Conservation (phyloP, 345 rosid genomes). For the Arabidopsis thaliana region DNA sequence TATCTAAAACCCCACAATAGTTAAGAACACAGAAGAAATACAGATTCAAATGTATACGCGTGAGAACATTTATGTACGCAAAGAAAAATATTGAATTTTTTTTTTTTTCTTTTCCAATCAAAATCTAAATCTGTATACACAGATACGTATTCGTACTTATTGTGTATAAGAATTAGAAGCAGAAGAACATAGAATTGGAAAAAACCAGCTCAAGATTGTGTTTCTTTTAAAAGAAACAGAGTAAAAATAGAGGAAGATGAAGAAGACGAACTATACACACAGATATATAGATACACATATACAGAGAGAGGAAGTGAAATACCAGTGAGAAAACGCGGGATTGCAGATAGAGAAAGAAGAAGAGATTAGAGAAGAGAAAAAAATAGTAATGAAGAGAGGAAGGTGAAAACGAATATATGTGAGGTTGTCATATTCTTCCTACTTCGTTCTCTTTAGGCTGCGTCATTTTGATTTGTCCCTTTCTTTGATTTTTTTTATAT, state of each 20-base stretch:
- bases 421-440: constrained; percentile 45
- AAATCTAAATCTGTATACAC: not conserved
- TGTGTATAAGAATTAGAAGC: constrained; percentile 15
- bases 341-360: constrained; percentile 21
- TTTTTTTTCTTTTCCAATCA: not conserved
- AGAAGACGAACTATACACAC: constrained; percentile 18
- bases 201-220: not conserved
- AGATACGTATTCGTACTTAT: constrained; percentile 2
- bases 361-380: constrained; percentile 13
- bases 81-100: not conserved
- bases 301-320: constrained; percentile 11
- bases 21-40: not conserved
- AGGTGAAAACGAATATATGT: constrained; percentile 44
- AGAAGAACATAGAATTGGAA: not conserved
- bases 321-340: constrained; percentile 44
- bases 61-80: not conserved
- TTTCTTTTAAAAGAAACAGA: constrained; percentile 33
- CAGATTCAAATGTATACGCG: constrained; percentile 1
- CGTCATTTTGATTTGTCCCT: constrained; percentile 1
- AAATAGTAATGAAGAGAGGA: constrained; percentile 38
- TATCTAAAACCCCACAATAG: not conserved
- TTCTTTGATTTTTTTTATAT: not conserved
- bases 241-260: constrained; percentile 12
- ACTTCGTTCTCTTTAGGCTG: constrained; percentile 28
- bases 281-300: not conserved